Percentiles rank a stretch among this genome's conserved stretches.
Evolutionary conservation across 257 asterid species (phyloP).

Genomic region (Thymus quinquecostatus): DNA sequence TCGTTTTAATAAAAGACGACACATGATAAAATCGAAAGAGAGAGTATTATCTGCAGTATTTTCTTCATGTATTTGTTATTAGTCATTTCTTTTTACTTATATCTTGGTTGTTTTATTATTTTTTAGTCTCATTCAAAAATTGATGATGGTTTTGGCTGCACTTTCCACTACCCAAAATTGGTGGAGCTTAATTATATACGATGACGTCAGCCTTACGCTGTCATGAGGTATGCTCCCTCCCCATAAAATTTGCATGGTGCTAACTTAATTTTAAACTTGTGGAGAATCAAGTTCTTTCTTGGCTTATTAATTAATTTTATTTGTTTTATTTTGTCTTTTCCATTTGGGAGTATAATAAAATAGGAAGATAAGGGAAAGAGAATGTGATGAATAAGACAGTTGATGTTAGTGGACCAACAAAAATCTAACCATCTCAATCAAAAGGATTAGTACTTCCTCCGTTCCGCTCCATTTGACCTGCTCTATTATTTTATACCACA

Average conservation of each 20-base stretch:
- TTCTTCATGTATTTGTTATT: no score
- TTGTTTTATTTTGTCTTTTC: neutral
- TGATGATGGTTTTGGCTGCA: constrained; percentile 52
- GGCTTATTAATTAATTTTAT: neutral
- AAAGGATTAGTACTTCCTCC: neutral
- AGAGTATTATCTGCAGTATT: no score
- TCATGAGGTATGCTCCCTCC: constrained; percentile 51
- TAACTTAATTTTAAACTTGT: neutral
- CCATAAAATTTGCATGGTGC: neutral
- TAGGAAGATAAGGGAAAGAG: neutral
- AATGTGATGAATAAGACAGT: constrained; percentile 36
- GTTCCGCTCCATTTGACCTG: no score
- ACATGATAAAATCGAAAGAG: no score
- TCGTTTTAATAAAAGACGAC: no score
- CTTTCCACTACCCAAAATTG: constrained; percentile 35
- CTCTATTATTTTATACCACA: no score
- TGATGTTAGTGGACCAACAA: constrained; percentile 26
- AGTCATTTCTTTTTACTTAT: neutral
- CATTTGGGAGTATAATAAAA: neutral
- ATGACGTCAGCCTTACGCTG: constrained; percentile 70
- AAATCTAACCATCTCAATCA: constrained; percentile 34
- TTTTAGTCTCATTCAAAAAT: constrained; percentile 34
- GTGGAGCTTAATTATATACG: constrained; percentile 28
- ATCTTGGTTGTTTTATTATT: neutral
- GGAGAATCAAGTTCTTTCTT: neutral